phyloP scores from a whole-genome alignment of 2,329 filamentous ascomycete species.

The Sarocladium kiliense region DNA sequence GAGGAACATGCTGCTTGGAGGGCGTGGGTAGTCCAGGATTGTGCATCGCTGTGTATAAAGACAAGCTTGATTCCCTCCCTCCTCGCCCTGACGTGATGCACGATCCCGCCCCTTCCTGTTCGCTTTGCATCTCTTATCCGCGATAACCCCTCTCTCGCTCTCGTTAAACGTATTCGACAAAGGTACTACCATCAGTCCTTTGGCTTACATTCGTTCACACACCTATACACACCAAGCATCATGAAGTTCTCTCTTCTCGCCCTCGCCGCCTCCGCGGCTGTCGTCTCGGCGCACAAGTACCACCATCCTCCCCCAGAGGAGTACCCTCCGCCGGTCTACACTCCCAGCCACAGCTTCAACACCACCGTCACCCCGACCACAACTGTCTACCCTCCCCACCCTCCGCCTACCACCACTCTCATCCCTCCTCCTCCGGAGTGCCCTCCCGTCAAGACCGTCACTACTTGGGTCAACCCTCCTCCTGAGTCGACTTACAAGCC shows the following conservation, averaged over 20 bases:
- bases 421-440: background rate
- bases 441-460: background rate
- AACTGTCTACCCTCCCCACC: background rate
- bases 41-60: background rate
- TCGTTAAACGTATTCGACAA: background rate
- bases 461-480: background rate
- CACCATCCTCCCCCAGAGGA: background rate
- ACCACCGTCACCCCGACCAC: background rate
- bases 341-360: background rate
- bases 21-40: background rate
- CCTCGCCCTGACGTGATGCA: background rate
- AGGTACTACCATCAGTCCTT: background rate
- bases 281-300: constrained; percentile 3
- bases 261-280: background rate
- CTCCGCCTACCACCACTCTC: constrained; percentile 3
- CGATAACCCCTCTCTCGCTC: background rate
- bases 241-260: constrained; percentile 6
- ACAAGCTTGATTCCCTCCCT: background rate
- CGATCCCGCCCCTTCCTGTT: background rate
- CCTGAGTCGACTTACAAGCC: background rate
- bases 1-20: background rate
- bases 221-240: background rate
- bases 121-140: background rate
- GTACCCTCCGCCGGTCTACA: background rate
- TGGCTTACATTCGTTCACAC: constrained; percentile 1